Percentiles rank a stretch among this genome's conserved stretches.
Conservation (phyloP, 345 rosid genomes). For the Eucalyptus tenuipes region DNA sequence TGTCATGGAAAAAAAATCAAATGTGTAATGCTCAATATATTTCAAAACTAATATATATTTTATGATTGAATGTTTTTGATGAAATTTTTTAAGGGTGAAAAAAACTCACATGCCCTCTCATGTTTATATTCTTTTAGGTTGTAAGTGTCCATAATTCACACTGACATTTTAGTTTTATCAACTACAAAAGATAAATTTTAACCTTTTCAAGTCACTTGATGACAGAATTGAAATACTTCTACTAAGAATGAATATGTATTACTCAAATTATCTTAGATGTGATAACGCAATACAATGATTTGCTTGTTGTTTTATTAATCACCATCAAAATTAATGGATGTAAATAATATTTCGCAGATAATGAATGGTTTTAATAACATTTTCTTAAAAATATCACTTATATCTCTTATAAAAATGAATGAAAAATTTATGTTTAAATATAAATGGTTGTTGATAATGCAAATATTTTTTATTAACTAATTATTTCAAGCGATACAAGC, state of each 20-base stretch:
- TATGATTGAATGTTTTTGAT: background rate
- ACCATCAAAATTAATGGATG: background rate
- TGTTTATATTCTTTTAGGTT: background rate
- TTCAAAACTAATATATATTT: background rate
- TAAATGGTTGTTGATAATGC: no score
- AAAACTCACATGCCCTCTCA: background rate
- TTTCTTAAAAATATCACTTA: no score
- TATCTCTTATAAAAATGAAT: no score
- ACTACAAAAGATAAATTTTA: background rate
- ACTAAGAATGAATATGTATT: background rate
- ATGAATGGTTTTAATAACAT: no score
- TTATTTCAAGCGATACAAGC: no score
- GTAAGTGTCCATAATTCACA: background rate
- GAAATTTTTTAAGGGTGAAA: background rate
- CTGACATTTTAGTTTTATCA: background rate
- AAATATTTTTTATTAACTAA: no score
- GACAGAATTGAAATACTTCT: background rate
- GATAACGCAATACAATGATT: background rate
- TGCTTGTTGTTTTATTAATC: background rate
- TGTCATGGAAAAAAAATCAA: background rate
- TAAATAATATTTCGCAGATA: background rate
- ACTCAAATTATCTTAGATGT: background rate
- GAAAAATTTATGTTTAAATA: no score
- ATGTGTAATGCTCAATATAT: background rate
- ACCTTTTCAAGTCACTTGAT: background rate